Base-by-base conservation (phyloP, 768 basidiomycete genomes). In the Leccinum uliginosum region DNA sequence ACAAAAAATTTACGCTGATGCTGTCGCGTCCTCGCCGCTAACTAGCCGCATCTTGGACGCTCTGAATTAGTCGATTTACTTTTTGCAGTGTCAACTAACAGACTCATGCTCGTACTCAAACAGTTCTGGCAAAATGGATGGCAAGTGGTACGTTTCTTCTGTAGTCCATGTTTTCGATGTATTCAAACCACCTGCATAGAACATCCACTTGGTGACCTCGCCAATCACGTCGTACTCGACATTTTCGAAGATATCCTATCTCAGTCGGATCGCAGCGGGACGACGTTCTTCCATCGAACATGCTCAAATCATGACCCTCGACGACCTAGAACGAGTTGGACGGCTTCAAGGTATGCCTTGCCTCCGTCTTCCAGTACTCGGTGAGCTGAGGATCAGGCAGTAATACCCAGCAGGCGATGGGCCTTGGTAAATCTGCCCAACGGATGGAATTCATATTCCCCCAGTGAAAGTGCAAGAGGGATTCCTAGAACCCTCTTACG, bases 221-320 rank as follows among this genome's bases (percentile, higher is more conserved):
- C 93, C 30, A 97, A 96, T 66, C 79, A 86, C 30, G 76, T 87
- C 29, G 82, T 93, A 2, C 79, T 98, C 23, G 85, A 97, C 65
- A 86, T 93, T 9, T 94, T 90, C 65, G 90, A 95, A 67, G 72
- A 77, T 6, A 75, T 89, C 3, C 62, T 91, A 10, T 57, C 65
- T 3, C 55, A 58, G 23, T 51, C 64, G 11, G 53, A 54, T 65
- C 68, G 67, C 32, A 61, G 73, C 43, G 61, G 71, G 74, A 51
- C 80, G 83, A 69, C 78, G 94, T 11, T 87, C 92, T 1, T 78
- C 96, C 43, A 85, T 97, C 9, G 96, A 98, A 67, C 96, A 98
- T 71, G 89, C 93, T 0, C 96, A 98, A 69, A 93, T 97, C 47
- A 77, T 98, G 74, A 80, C 82, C 3, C 71, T 67, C 6, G 74